Evolutionary conservation across 768 basidiomycete genomes (phyloP), one percentile per base, ranked within the genome.

Genomic region (Mycena haematopus): DNA sequence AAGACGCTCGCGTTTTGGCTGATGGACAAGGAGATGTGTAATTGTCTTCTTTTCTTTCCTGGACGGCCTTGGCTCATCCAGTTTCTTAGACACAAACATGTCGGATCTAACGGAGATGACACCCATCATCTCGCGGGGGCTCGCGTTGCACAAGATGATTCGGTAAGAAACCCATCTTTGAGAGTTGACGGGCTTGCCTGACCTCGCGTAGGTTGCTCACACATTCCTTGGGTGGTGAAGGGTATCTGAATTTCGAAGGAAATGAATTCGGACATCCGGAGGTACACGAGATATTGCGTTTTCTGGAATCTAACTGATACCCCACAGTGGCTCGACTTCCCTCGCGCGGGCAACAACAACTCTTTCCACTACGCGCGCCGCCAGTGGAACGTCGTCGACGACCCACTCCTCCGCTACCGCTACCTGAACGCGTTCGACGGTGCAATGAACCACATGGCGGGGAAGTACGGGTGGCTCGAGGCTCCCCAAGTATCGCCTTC

Each of bases 11-110:
- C 97, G 4, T 99, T 99, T 77, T 99, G 97, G 97, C 77, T 99
- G 60, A 99, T 99, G 97, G 97, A 99, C 77, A 96, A 96, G 77
- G 97, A 99, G 77, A 99, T 99, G 97, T 98, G 96, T 95, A 82
- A 69, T 87, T 80, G 10, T 21, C 35, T 21, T 51, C 50, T 55
- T 50, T 63, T 58, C 47, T 63, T 58, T 3, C 47, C 44, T 9
- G n/a, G 36, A 51, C 9, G 33, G 17, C 21, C 50, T 19, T 25
- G 51, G 25, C 44, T 66, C 29, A 51, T 58, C 13, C 46, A 6
- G 47, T 65, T 47, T 27, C 13, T 36, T 56, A 95, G 93, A 96
- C 75, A 94, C 94, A 4, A 84, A 96, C 76, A 99, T 99, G 96
- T 96, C 93, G 27, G 91, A 95, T 72, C 40, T 96, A 62, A 80